Evolutionary conservation across 2,329 filamentous ascomycete genomes (phyloP).

Genomic region (Macrophomina pseudophaseolina): DNA sequence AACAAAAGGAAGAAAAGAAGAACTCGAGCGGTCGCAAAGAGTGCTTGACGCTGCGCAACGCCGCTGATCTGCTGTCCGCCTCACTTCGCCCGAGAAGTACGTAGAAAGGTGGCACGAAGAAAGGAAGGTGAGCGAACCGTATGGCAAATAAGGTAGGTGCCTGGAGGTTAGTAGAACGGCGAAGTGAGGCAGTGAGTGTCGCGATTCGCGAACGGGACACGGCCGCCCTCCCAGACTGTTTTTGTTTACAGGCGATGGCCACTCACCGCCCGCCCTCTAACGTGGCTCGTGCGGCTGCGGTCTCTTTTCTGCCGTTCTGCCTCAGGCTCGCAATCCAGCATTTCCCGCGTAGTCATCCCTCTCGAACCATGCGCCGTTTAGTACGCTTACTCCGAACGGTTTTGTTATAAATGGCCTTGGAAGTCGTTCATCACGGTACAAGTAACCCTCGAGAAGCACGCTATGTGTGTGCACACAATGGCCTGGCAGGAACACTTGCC

Average conservation of each 20-base stretch:
- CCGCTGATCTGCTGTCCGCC: background rate
- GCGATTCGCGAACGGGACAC: conserved; percentile 10
- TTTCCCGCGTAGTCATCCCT: background rate
- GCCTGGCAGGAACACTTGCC: too few relatives aligned
- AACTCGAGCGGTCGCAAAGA: background rate
- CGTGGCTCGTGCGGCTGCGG: background rate
- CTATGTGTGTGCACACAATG: too few relatives aligned
- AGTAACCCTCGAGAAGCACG: too few relatives aligned
- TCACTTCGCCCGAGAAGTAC: background rate
- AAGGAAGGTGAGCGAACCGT: background rate
- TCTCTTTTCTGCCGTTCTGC: background rate
- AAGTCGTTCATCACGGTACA: too few relatives aligned
- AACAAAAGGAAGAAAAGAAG: conserved; percentile 5
- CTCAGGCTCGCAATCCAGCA: background rate
- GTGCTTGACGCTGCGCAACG: conserved; percentile 4
- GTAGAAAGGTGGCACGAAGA: background rate
- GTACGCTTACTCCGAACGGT: too few relatives aligned
- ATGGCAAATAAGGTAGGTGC: background rate
- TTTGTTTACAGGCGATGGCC: conserved; percentile 17
- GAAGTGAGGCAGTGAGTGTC: conserved; percentile 15
- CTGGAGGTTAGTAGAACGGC: conserved; percentile 16
- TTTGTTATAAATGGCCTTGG: too few relatives aligned
- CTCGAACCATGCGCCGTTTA: too few relatives aligned
- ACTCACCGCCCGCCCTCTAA: background rate
- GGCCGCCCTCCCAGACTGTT: background rate